These are phyloP conservation scores for Mangifera indica DNA, from an alignment of 345 rosid species.

Conservation along the genomic window DNA sequence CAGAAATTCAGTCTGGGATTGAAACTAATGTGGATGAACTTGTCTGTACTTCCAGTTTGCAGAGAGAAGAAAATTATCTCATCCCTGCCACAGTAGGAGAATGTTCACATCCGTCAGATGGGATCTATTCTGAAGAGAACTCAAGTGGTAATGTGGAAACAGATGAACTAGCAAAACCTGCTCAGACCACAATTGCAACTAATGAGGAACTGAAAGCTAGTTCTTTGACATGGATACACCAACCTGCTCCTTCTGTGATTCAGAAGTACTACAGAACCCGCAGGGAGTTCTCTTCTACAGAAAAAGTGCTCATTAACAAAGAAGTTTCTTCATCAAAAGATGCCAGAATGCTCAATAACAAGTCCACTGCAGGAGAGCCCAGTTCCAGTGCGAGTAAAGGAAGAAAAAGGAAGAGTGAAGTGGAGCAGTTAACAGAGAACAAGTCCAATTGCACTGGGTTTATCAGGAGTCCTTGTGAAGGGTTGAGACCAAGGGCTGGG, in stretches of 20 bases:
- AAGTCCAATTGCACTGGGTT: slow-evolving; percentile 40
- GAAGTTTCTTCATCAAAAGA: slow-evolving; percentile 32
- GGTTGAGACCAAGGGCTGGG: slow-evolving; percentile 75
- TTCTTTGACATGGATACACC: slow-evolving; percentile 9
- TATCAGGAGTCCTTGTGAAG: slow-evolving; percentile 95
- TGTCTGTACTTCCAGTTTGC: slow-evolving; percentile 6
- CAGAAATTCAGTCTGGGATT: slow-evolving; percentile 9
- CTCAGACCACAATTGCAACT: slow-evolving; percentile 16
- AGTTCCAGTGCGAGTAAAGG: slow-evolving; percentile 30
- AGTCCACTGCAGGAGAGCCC: slow-evolving; percentile 24
- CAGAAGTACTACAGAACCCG: slow-evolving; percentile 27
- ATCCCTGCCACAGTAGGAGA: slow-evolving; percentile 23
- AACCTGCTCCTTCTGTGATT: slow-evolving; percentile 18
- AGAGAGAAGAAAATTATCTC: slow-evolving; percentile 15
- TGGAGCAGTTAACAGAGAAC: slow-evolving; percentile 41
- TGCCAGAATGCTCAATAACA: slow-evolving; percentile 18
- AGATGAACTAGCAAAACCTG: slow-evolving; percentile 24
- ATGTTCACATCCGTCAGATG: slow-evolving; percentile 28
- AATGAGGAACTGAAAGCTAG: slow-evolving; percentile 29
- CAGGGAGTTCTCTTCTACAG: slow-evolving; percentile 32
- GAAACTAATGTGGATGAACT: slow-evolving; percentile 15
- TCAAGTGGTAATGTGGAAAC: slow-evolving; percentile 21
- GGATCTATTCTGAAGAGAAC: slow-evolving; percentile 25
- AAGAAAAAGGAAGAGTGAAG: slow-evolving; percentile 55
- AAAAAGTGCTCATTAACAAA: slow-evolving; percentile 16